Evolutionary conservation across 164 flowering plant species (phyloP), one percentile per base, ranked within the genome.

Genomic region (Vitis amurensis): DNA sequence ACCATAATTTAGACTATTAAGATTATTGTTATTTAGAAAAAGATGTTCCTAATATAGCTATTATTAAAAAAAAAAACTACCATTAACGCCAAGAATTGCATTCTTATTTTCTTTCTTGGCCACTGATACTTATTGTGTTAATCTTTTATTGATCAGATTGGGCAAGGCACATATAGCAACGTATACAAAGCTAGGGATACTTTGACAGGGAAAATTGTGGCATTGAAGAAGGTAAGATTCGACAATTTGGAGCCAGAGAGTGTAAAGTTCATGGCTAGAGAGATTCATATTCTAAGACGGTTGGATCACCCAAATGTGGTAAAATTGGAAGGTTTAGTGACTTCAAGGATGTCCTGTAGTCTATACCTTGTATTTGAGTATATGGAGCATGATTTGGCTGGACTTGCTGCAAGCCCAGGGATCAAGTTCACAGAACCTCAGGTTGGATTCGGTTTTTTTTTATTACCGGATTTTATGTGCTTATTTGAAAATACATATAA

Each of bases 311-410:
- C 91, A 9, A 89, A 87, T 78, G 87, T 89, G 58, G 76, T 89
- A 5, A 86, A 84, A 70, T 73, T 89, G 76, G 83, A 88, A 75
- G 94, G 94, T 48, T 74, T 89, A 63, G 90, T 79, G 59, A 88
- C 94, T 4, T 89, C 93, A 14, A 84, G 96, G 81, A 90, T 90
- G 93, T 85, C 92, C 0, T 87, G 89, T 74, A 88, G 90, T 74
- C 78, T 89, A 74, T 89, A 89, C 73, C 89, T 89, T 68, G 93
- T 92, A 44, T 87, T 92, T 69, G 86, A 89, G 55, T 92, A 92
- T 61, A 92, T 92, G 97, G 97, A 81, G 74, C 97, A 92, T 80
- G 98, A 93, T 86, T 80, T 93, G 81, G 97, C 98, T 68, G 98
- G 98, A 65, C 90, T 93, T 61, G 97, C 94, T 69, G 90, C 98